phyloP scores from a whole-genome alignment of 169 alveolate species.

The Plasmodium fragile region DNA sequence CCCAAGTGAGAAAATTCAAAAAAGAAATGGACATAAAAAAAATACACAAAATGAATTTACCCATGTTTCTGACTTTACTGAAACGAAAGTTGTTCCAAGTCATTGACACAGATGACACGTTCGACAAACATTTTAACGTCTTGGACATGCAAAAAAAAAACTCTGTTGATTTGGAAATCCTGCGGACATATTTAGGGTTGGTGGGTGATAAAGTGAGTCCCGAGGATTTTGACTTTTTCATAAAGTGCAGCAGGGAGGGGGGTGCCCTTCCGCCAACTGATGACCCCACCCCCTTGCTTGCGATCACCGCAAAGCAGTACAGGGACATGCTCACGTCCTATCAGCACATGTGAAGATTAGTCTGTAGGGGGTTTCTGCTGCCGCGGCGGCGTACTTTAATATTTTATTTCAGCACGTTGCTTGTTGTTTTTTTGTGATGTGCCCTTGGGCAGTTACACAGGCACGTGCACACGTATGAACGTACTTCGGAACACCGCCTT shows the following conservation, averaged over 20 bases:
- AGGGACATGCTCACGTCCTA: conserved; percentile 34
- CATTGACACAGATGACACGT: conserved; percentile 6
- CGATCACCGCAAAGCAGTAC: conserved; percentile 9
- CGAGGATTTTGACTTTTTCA: conserved; percentile 39
- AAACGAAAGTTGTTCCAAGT: conserved; percentile 31
- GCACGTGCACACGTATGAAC: background rate
- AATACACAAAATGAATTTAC: conserved; percentile 38
- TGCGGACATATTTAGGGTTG: conserved; percentile 12
- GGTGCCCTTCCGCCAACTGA: conserved; percentile 4
- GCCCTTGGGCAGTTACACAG: background rate
- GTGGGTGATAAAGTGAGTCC: conserved; percentile 51
- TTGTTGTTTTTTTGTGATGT: background rate
- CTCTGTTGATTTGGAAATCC: background rate
- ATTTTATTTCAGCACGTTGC: background rate
- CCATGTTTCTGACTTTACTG: conserved; percentile 49
- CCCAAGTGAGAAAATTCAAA: conserved; percentile 22
- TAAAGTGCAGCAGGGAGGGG: background rate
- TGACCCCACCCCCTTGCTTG: background rate
- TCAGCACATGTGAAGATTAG: background rate
- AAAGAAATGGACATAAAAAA: conserved; percentile 57
- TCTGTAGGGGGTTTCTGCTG: background rate
- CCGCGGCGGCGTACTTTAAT: background rate
- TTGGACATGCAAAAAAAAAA: conserved; percentile 52
- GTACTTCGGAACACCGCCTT: background rate
- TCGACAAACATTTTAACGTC: conserved; percentile 27